These are phyloP conservation scores for Hemisphaericaspora xylanilytica DNA, from an alignment of 1,139 yeast species.

Conservation along the genomic window DNA sequence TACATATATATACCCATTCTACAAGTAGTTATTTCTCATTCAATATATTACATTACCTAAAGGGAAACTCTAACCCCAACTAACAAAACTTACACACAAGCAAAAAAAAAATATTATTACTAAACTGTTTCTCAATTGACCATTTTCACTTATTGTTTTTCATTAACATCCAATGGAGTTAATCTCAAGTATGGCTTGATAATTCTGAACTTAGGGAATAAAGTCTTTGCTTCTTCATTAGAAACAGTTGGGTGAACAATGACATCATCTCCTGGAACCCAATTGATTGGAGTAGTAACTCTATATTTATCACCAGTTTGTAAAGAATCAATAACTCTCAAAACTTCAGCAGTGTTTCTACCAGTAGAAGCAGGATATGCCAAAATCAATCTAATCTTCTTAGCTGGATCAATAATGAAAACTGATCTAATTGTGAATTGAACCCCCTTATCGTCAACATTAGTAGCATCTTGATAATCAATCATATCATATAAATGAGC, in stretches of 20 bases:
- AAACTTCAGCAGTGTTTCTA: conserved; percentile 83
- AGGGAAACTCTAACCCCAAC: too few species aligned
- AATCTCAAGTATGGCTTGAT: conserved; percentile 72
- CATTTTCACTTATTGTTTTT: conserved; percentile 4
- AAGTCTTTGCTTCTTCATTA: conserved; percentile 67
- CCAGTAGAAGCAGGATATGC: conserved; percentile 86
- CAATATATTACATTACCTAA: too few species aligned
- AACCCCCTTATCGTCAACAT: conserved; percentile 66
- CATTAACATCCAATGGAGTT: conserved; percentile 29
- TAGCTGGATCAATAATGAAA: conserved; percentile 76
- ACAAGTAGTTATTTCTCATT: too few species aligned
- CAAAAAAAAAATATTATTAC: too few species aligned
- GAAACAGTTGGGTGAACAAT: conserved; percentile 73
- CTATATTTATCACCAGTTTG: conserved; percentile 72
- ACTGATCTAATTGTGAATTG: conserved; percentile 82
- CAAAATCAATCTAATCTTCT: conserved; percentile 68
- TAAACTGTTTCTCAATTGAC: background rate
- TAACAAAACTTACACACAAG: too few species aligned
- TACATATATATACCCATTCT: too few species aligned
- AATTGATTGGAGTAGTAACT: conserved; percentile 80
- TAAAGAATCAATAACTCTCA: conserved; percentile 76
- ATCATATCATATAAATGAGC: conserved; percentile 76
- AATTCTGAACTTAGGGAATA: conserved; percentile 73
- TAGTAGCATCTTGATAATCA: conserved; percentile 80
- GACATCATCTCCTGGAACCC: conserved; percentile 86